Conservation (phyloP, 2,329 filamentous ascomycete genomes). For the Colletotrichum limetticola region DNA sequence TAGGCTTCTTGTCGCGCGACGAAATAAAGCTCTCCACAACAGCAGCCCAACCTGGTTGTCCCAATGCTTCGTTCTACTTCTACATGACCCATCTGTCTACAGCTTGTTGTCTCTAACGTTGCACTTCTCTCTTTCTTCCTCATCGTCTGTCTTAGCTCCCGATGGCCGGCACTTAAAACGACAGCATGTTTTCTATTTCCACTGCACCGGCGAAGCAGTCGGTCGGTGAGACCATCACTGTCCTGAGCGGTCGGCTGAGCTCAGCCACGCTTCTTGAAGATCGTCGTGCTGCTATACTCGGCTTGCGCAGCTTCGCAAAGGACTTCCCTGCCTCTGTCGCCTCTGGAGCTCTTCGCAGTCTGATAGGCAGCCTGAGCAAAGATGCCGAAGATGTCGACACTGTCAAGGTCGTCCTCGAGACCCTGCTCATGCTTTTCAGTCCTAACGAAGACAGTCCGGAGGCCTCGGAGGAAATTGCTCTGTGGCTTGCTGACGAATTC, state of each 20-base stretch:
- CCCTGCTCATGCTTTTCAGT: slow-evolving; percentile 89
- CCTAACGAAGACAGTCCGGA: slow-evolving; percentile 81
- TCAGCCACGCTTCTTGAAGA: slow-evolving; percentile 95
- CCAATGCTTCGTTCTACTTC: not conserved
- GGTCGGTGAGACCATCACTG: slow-evolving; percentile 92
- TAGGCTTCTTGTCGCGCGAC: not conserved
- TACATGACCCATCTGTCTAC: not conserved
- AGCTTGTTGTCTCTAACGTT: not conserved
- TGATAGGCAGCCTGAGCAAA: slow-evolving; percentile 86
- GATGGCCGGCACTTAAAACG: slow-evolving; percentile 32
- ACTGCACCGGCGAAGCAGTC: slow-evolving; percentile 93
- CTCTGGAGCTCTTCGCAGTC: slow-evolving; percentile 86
- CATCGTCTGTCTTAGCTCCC: not conserved
- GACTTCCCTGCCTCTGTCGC: slow-evolving; percentile 96
- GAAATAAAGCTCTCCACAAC: not conserved
- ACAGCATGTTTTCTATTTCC: slow-evolving; percentile 71
- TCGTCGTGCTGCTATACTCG: slow-evolving; percentile 90
- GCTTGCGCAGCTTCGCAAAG: slow-evolving; percentile 94
- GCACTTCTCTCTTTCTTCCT: not conserved
- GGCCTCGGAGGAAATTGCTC: slow-evolving; percentile 92
- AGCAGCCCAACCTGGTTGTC: not conserved
- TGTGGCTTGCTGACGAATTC: slow-evolving; percentile 98
- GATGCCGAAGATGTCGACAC: slow-evolving; percentile 97
- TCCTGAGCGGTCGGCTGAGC: slow-evolving; percentile 85
- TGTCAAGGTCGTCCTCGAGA: slow-evolving; percentile 94